Evolutionary conservation across 176 grass and related monocot genomes (phyloP).

Genomic region (Oryza meridionalis): DNA sequence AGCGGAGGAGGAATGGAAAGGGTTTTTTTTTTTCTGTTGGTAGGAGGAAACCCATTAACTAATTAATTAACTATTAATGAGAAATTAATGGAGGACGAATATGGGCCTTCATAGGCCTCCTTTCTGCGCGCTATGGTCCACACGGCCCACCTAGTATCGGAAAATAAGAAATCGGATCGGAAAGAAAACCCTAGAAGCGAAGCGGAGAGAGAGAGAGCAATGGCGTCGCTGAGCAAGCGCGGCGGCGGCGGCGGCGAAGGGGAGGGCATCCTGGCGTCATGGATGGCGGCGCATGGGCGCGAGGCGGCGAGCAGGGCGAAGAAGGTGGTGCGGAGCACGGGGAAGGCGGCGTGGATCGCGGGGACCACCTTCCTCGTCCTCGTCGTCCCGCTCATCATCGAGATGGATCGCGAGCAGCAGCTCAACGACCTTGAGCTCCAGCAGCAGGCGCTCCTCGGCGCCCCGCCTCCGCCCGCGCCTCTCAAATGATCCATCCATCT

Average conservation of each 20-base stretch:
- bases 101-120: no score
- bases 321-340: conserved; percentile 85
- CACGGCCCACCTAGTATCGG: no score
- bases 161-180: background rate
- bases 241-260: conserved; percentile 32
- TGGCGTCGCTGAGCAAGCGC: conserved; percentile 50
- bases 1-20: no score
- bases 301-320: conserved; percentile 43
- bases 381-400: conserved; percentile 83
- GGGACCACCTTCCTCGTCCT: conserved; percentile 89
- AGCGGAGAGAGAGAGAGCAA: background rate
- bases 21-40: no score
- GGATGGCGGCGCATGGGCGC: conserved; percentile 50
- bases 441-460: conserved; percentile 66
- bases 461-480: conserved; percentile 22
- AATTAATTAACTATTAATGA: no score
- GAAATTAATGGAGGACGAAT: no score
- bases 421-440: conserved; percentile 85
- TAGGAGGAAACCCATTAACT: no score
- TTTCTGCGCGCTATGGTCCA: background rate
- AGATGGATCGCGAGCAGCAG: conserved; percentile 85
- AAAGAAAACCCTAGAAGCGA: conserved; percentile 48
- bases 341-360: conserved; percentile 86
- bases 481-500: conserved; percentile 43
- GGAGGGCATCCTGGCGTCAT: conserved; percentile 57